Evolutionary conservation across 345 rosid species (phyloP), one percentile per base, ranked within the genome.

Genomic region (Camelina laxa): DNA sequence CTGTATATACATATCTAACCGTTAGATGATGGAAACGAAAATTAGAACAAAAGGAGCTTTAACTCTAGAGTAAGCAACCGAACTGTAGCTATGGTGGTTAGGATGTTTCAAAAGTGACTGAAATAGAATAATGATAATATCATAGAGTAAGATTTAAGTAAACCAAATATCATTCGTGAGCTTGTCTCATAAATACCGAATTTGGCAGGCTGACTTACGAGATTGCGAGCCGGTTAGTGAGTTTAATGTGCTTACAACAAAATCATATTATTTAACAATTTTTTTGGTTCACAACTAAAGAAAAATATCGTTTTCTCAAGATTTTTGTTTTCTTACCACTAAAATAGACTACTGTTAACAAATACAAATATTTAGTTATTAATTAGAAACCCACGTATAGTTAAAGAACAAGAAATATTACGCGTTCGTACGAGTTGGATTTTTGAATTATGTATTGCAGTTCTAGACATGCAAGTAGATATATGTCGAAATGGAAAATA

Each of bases 61-160:
- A 62, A 42, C 39, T 38, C 44, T 35, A 45, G 72, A 36, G 54
- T 47, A 70, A 76, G 80, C 80, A 76, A 70, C 64, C 60, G 64
- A 68, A 75, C 44, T 67, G 55, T 74, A 45, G 71, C 19, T n/a
- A 33, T 55, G 77, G 71, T 74, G 31, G 59, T 57, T 72, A 22
- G 19, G n/a, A 54, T 31, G 6, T 30, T 62, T 19, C 22, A 19
- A 73, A 63, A 64, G 33, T 69, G 56, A 33, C 6, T 31, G 30
- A 31, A 54, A 73, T 35, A 53, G 3, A 55, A 57, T 33, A 33
- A 55, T 47, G 17, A n/a, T 13, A 1, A n/a, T 19, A 48, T 27
- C 51, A 24, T 50, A 35, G 35, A 47, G 60, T 74, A 6, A 13
- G 16, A 17, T 49, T 16, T 38, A 59, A 60, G 60, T 57, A 57